Base-by-base conservation (phyloP, 2,329 filamentous ascomycete species). In the Nigrospora oryzae region DNA sequence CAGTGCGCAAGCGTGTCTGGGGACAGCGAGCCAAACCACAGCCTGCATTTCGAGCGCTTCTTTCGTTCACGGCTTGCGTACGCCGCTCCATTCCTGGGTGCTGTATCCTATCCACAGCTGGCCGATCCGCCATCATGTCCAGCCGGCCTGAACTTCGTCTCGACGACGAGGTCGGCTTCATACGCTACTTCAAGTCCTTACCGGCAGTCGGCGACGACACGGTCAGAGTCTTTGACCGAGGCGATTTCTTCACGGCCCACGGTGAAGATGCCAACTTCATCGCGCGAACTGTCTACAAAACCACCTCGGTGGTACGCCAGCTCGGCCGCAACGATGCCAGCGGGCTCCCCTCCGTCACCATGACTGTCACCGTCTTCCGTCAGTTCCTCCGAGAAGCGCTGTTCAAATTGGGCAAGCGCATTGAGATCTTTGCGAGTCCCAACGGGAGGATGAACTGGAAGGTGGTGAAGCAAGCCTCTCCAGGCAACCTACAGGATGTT, bases 161-260 rank as follows among this genome's bases (percentile, higher is more conserved):
- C 62, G 94, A 98, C 59, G 93, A 98, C 62, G 93, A 98, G 71
- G 83, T 84, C 60, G 89, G 91, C 54, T 98, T 98, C 73, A 96
- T 97, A 69, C 88, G 84, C 55, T 95, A 89, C 70, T 98, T 94
- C 74, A 91, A 91, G 56, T 84, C 83, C n/a, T 75, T 98, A 3
- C 81, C 89, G 6, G 58, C 71, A 13, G 80, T 81, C 43, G 79
- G 81, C 54, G 76, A 81, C 35, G 84, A 86, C 44, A 90, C 88
- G 0, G 76, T 98, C 44, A 84, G 93, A 44, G 84, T 98, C 48
- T 97, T 97, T 61, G 90, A 97, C 59, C 82, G 93, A 52, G 86
- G 87, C 33, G 93, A 98, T 61, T 98, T 84, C 77, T 96, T 96
- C 64, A 95, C 91, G 6, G 86, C 90, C n/a, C 89, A 95, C 58